These are phyloP conservation scores for Proliferodiscus dingleyae DNA, from an alignment of 2,329 filamentous ascomycete species.

Conservation along the genomic window DNA sequence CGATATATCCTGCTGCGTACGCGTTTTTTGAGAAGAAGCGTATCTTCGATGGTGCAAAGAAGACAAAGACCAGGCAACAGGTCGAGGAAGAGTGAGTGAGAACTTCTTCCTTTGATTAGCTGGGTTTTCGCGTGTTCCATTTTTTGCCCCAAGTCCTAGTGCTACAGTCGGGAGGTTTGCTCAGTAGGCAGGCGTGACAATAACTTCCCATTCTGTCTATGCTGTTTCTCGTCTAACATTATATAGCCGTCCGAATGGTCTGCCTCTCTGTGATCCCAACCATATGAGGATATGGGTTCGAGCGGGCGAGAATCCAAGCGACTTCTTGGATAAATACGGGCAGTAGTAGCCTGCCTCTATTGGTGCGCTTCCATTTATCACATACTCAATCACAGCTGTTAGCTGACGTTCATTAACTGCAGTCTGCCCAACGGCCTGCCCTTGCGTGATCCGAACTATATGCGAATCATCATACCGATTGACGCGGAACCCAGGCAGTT, in stretches of 20 bases:
- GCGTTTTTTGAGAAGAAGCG: conserved; percentile 18
- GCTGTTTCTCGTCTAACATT: background rate
- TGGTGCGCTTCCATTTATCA: no score
- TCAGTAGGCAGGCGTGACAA: no score
- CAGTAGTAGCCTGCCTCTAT: background rate
- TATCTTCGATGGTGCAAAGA: conserved; percentile 13
- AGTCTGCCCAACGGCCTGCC: background rate
- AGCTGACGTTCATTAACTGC: background rate
- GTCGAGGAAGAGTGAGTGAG: conserved; percentile 10
- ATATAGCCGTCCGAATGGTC: conserved; percentile 5
- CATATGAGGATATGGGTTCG: conserved; percentile 2
- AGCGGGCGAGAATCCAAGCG: conserved; percentile 1
- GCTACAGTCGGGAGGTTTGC: no score
- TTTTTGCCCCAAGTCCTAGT: no score
- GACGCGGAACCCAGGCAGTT: background rate
- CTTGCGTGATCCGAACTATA: background rate
- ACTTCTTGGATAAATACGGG: conserved; percentile 3
- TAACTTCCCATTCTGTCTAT: no score
- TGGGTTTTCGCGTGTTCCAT: conserved; percentile 1
- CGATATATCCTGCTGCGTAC: conserved; percentile 14
- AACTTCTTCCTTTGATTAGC: no score
- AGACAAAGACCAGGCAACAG: conserved; percentile 8
- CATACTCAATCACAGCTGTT: no score
- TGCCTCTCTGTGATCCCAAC: conserved; percentile 5
- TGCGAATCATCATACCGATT: background rate